Conservation (phyloP, 768 basidiomycete genomes). For the Ramaria sp. region DNA sequence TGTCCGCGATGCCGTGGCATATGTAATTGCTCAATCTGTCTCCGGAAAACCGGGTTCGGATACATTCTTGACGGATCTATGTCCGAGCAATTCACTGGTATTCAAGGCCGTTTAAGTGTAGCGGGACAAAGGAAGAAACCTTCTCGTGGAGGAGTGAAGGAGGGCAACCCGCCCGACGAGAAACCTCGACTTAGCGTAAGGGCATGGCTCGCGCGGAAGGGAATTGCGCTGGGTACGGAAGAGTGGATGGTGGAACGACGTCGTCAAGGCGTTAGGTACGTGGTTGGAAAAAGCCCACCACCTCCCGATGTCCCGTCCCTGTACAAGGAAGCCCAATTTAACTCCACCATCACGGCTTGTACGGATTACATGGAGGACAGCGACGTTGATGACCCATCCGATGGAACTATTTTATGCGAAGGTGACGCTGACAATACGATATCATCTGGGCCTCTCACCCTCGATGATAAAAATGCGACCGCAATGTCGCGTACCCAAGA, state of each 20-base stretch:
- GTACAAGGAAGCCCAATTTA: not conserved
- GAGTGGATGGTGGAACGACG: conserved; percentile 2
- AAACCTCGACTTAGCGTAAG: not conserved
- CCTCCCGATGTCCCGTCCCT: not conserved
- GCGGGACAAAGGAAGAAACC: not conserved
- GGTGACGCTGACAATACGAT: too few relatives aligned
- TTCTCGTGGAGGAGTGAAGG: not conserved
- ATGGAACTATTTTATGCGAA: too few relatives aligned
- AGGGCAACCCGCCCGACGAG: not conserved
- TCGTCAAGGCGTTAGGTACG: conserved; percentile 2
- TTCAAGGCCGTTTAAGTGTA: not conserved
- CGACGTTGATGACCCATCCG: not conserved
- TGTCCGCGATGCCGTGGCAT: conserved; percentile 7
- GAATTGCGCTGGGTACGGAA: not conserved
- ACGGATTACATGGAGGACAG: not conserved
- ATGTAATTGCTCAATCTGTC: conserved; percentile 6
- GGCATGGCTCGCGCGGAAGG: conserved; percentile 1
- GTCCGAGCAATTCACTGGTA: not conserved
- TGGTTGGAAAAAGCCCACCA: conserved; percentile 3
- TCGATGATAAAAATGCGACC: too few relatives aligned
- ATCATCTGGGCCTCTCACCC: too few relatives aligned
- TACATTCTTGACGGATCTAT: conserved; percentile 5
- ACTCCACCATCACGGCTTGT: not conserved
- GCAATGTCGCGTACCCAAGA: too few relatives aligned
- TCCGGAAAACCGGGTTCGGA: not conserved